A percentile compares a stretch with the other conserved stretches of the same genome.
Conservation (phyloP, 2,329 filamentous ascomycete genomes). For the Aspergillus latus region DNA sequence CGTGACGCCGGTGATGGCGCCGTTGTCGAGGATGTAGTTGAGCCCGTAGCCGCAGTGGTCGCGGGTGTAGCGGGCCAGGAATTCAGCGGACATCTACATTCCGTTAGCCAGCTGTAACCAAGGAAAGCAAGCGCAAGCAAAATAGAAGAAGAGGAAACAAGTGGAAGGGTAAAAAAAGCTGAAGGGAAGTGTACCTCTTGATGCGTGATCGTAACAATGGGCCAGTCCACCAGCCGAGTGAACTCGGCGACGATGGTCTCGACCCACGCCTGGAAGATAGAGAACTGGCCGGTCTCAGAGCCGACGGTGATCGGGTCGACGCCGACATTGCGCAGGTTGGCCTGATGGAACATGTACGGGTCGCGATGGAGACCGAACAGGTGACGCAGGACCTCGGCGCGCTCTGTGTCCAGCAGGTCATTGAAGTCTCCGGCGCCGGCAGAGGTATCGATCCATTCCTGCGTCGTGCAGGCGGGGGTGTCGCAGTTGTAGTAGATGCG, state of each 20-base stretch:
- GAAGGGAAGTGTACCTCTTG: slow-evolving; percentile 45
- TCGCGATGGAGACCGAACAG: slow-evolving; percentile 58
- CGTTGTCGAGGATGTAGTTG: slow-evolving; percentile 45
- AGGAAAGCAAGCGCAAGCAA: too few species aligned
- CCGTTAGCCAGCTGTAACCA: neutral
- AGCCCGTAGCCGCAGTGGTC: slow-evolving; percentile 55
- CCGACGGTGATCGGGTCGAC: slow-evolving; percentile 51
- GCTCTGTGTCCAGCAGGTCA: slow-evolving; percentile 53
- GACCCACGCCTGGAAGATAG: slow-evolving; percentile 59
- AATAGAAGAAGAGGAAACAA: too few species aligned
- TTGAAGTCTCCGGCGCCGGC: slow-evolving; percentile 55
- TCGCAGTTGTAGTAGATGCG: slow-evolving; percentile 67
- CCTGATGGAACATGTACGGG: slow-evolving; percentile 65
- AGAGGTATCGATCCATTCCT: slow-evolving; percentile 63
- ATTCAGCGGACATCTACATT: slow-evolving; percentile 46
- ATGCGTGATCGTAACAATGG: slow-evolving; percentile 57
- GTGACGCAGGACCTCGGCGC: slow-evolving; percentile 56
- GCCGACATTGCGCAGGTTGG: slow-evolving; percentile 57
- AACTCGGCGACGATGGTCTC: slow-evolving; percentile 57
- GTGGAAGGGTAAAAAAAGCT: too few species aligned
- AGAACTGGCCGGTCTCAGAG: slow-evolving; percentile 47
- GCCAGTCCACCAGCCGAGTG: slow-evolving; percentile 55
- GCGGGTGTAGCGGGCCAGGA: slow-evolving; percentile 55
- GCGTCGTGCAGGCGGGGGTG: slow-evolving; percentile 54
- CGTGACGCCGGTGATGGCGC: slow-evolving; percentile 52